A percentile compares a stretch with the other conserved stretches of the same genome.
phyloP scores from a whole-genome alignment of 495 filamentous ascomycete species.

The Neurospora sp. region DNA sequence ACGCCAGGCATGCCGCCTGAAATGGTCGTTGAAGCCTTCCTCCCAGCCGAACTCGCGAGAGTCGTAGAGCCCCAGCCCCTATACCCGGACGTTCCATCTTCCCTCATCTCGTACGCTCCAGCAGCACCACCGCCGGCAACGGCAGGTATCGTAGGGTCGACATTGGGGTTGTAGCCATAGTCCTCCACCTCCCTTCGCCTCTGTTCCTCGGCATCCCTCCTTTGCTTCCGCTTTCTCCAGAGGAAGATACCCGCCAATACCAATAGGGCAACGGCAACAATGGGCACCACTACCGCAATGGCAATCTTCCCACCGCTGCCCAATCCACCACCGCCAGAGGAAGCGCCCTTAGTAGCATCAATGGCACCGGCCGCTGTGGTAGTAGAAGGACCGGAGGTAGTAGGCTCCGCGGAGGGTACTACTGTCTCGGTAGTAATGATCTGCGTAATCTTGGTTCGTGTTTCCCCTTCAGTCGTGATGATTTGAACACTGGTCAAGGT shows the following conservation, averaged over 20 bases:
- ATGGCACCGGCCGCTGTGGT: conserved; percentile 20
- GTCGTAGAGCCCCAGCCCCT: conserved; percentile 90
- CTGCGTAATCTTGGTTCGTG: conserved; percentile 15
- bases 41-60: conserved; percentile 53
- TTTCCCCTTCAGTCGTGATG: conserved; percentile 9
- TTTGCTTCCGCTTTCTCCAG: conserved; percentile 78
- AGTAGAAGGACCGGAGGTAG: conserved; percentile 13
- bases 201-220: conserved; percentile 76
- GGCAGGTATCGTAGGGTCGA: conserved; percentile 71
- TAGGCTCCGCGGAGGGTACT: background rate
- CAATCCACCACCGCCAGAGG: conserved; percentile 22
- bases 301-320: conserved; percentile 58
- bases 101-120: conserved; percentile 55
- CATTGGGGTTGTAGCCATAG: conserved; percentile 92
- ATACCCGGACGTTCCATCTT: conserved; percentile 67
- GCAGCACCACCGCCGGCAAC: conserved; percentile 43
- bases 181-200: conserved; percentile 92
- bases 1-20: conserved; percentile 57
- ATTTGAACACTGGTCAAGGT: background rate
- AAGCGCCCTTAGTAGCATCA: conserved; percentile 17
- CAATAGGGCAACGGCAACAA: conserved; percentile 77
- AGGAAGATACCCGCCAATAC: conserved; percentile 67
- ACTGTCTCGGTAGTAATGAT: conserved; percentile 15
- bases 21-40: conserved; percentile 81
- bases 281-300: conserved; percentile 87